These are phyloP conservation scores for Hypomyces rosellus DNA, from an alignment of 2,329 filamentous ascomycete genomes.

Conservation along the genomic window DNA sequence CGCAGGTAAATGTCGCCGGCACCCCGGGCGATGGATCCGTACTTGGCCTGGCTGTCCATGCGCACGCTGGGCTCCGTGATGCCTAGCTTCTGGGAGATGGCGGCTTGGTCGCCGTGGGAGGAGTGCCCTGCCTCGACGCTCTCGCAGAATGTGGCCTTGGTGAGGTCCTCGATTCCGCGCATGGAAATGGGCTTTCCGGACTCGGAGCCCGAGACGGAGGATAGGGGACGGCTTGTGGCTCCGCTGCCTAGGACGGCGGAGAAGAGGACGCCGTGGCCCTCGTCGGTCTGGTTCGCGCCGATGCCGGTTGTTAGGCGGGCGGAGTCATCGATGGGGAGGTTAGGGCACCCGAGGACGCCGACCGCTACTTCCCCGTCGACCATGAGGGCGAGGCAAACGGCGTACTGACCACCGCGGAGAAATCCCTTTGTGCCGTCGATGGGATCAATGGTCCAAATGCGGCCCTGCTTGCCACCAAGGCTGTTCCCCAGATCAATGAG, in stretches of 20 bases:
- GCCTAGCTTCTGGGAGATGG: constrained; percentile 72
- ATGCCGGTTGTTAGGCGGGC: constrained; percentile 55
- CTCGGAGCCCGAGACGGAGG: constrained; percentile 30
- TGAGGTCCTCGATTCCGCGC: constrained; percentile 67
- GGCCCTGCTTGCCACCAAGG: constrained; percentile 63
- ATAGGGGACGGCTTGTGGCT: constrained; percentile 70
- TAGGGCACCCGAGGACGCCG: constrained; percentile 91
- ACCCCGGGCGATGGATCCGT: constrained; percentile 88
- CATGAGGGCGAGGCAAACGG: constrained; percentile 86
- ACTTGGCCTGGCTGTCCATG: constrained; percentile 98
- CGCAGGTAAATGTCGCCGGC: constrained; percentile 93
- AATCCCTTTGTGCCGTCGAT: constrained; percentile 99
- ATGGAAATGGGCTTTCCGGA: constrained; percentile 65
- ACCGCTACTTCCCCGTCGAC: constrained; percentile 91
- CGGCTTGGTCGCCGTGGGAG: constrained; percentile 77
- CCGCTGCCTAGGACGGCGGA: constrained; percentile 75
- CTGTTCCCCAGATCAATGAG: constrained; percentile 64
- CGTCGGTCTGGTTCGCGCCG: constrained; percentile 66
- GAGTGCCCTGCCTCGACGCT: constrained; percentile 92
- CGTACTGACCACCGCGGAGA: constrained; percentile 91
- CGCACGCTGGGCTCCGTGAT: constrained; percentile 86
- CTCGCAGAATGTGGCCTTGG: constrained; percentile 88
- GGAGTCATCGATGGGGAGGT: constrained; percentile 81
- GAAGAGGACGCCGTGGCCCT: constrained; percentile 81
- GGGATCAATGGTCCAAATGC: constrained; percentile 95